Evolutionary conservation across 257 asterid genomes (phyloP).

Genomic region (Fraxinus americana): DNA sequence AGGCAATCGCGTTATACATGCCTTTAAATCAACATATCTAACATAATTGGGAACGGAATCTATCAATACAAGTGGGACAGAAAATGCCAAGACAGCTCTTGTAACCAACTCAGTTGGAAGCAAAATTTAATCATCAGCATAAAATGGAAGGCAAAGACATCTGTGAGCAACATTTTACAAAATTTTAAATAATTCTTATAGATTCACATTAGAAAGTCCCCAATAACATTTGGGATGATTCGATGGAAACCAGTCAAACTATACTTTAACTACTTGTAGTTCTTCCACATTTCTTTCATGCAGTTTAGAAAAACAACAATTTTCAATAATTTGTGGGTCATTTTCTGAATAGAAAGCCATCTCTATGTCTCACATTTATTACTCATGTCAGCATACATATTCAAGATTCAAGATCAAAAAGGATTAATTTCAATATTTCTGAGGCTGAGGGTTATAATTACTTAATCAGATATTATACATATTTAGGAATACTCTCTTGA

Average conservation of each 20-base stretch:
- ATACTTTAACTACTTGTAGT: background rate
- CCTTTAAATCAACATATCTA: constrained; percentile 85
- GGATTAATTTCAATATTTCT: background rate
- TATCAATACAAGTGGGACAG: constrained; percentile 2
- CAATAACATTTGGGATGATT: background rate
- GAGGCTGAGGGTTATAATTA: background rate
- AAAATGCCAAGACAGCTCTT: background rate
- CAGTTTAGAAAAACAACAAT: too few relatives aligned
- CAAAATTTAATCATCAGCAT: constrained; percentile 11
- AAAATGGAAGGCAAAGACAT: constrained; percentile 16
- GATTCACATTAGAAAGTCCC: background rate
- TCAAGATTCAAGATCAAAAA: background rate
- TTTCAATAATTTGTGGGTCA: background rate
- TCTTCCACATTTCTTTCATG: background rate
- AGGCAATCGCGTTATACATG: constrained; percentile 81
- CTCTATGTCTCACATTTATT: background rate
- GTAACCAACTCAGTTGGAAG: background rate
- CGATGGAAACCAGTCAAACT: background rate
- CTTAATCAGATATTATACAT: too few relatives aligned
- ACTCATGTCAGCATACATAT: background rate
- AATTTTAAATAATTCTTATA: too few relatives aligned
- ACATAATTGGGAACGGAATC: constrained; percentile 24
- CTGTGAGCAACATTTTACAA: background rate
- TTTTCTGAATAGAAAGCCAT: background rate
- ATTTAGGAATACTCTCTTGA: background rate